Base-by-base conservation (phyloP, 805 yeast genomes). In the Saturnispora besseyi region DNA sequence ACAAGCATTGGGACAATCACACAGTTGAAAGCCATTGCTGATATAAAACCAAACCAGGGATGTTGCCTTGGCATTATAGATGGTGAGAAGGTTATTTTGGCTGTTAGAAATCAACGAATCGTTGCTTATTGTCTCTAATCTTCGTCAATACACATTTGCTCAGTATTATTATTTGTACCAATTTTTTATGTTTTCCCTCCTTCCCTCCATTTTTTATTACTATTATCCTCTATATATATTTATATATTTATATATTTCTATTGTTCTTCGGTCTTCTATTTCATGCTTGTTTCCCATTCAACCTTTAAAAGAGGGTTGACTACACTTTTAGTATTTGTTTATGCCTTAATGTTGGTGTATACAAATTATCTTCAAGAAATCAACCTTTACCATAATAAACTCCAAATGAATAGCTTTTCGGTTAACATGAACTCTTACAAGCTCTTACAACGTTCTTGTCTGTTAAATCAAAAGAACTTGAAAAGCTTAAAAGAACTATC, bases 281-380 rank as follows among this genome's bases (percentile, higher is more conserved):
- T 6, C 9, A 26, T 26, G 29, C 44, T 60, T 8, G 53, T 60
- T 11, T 57, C 51, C 33, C 53, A 59, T 37, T 51, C 48, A 42
- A 28, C 55, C 6, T 57, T 62, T 42, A 55, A 58, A 28, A 45
- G 57, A 29, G 29, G 57, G 2, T 46, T 62, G 28, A 45, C 52
- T 6, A 51, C 58, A 26, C 50, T 60, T 3, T 50, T 62, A 22
- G 54, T 62, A 26, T 43, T 55, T 7, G 51, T 61, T 24, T 61
- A 56, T 45, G 57, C 61, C 5, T 46, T 55, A 26, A 30, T 60
- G 48, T 45, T 62, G 33, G 52, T 61, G 11, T 63, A 62, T 48
- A 57, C 62, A 3, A 61, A 62, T 45, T 62, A 58, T 48, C 40
- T 61, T 21, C 64, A 62, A 44, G 66, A 62, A 32, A 42, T 54